These are phyloP conservation scores for Gossypium thurberi DNA, from an alignment of 345 rosid genomes.

Conservation along the genomic window DNA sequence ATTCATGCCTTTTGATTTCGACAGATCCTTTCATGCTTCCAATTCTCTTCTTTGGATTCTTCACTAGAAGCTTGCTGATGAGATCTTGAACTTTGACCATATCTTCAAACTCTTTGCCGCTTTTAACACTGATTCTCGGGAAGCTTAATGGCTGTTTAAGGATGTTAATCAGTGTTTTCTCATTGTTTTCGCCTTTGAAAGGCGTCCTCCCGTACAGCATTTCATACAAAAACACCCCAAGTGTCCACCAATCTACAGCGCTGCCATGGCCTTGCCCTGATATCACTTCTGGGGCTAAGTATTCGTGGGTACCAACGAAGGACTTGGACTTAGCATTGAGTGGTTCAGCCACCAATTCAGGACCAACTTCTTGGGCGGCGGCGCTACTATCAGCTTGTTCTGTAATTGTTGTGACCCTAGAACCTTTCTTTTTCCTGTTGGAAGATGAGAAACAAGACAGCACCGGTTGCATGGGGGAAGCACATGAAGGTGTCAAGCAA, in stretches of 20 bases:
- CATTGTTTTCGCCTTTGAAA: slow-evolving; percentile 88
- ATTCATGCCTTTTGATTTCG: slow-evolving; percentile 79
- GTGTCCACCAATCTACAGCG: slow-evolving; percentile 98
- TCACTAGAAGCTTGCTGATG: slow-evolving; percentile 54
- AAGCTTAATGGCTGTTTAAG: slow-evolving; percentile 67
- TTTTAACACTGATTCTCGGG: slow-evolving; percentile 54
- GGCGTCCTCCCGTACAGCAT: slow-evolving; percentile 85
- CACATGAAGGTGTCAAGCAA: slow-evolving; percentile 56
- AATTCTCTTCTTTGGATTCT: slow-evolving; percentile 80
- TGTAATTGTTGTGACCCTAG: slow-evolving; percentile 37
- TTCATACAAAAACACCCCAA: slow-evolving; percentile 80
- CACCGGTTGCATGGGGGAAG: slow-evolving; percentile 58
- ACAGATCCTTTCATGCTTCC: slow-evolving; percentile 72
- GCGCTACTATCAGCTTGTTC: slow-evolving; percentile 29
- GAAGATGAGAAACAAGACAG: slow-evolving; percentile 59
- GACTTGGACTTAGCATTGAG: slow-evolving; percentile 69
- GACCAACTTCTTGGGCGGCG: slow-evolving; percentile 16
- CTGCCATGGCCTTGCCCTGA: slow-evolving; percentile 97
- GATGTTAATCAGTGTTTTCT: slow-evolving; percentile 72
- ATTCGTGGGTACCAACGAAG: slow-evolving; percentile 93
- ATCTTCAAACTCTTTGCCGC: slow-evolving; percentile 51
- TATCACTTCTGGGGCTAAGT: slow-evolving; percentile 90
- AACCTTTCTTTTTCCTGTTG: slow-evolving; percentile 27
- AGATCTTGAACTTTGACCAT: slow-evolving; percentile 69
- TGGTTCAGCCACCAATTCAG: slow-evolving; percentile 75